Percentiles rank a stretch among this genome's conserved stretches.
Evolutionary conservation across 176 grass and related monocot genomes (phyloP).

Genomic region (Carex myosuroides): DNA sequence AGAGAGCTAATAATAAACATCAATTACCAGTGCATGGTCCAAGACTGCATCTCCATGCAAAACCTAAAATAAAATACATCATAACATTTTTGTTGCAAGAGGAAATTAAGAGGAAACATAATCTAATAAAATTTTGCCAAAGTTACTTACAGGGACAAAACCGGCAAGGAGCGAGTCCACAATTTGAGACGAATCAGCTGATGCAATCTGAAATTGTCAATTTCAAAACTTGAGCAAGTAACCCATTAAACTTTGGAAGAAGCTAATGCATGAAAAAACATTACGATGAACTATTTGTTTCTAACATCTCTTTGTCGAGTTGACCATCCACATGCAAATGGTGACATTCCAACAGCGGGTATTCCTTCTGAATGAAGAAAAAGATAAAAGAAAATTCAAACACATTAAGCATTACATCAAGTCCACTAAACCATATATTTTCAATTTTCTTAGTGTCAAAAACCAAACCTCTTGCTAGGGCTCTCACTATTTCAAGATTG

Average conservation of each 20-base stretch:
- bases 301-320: constrained; percentile 74
- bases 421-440: not conserved
- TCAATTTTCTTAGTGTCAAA: not conserved
- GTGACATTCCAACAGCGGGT: constrained; percentile 89
- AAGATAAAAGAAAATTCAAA: not conserved
- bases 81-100: not conserved
- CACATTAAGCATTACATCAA: not conserved
- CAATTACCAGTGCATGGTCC: constrained; percentile 64
- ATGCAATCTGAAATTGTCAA: constrained; percentile 55
- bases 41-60: constrained; percentile 95
- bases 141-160: constrained; percentile 79
- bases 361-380: constrained; percentile 72
- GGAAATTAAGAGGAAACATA: not conserved
- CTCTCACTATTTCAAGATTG: constrained; percentile 97
- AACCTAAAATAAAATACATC: constrained; percentile 44
- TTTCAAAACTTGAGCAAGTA: constrained; percentile 17
- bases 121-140: not conserved
- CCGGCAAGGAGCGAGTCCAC: constrained; percentile 51
- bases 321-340: constrained; percentile 97
- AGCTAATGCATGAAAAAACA: constrained; percentile 10
- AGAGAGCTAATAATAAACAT: not conserved
- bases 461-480: constrained; percentile 67
- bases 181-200: constrained; percentile 66
- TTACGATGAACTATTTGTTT: constrained; percentile 8
- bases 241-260: not conserved